Percentiles rank a stretch among this genome's conserved stretches.
Conservation (phyloP, 2,329 filamentous ascomycete genomes). For the Aspergillus aculeatinus region DNA sequence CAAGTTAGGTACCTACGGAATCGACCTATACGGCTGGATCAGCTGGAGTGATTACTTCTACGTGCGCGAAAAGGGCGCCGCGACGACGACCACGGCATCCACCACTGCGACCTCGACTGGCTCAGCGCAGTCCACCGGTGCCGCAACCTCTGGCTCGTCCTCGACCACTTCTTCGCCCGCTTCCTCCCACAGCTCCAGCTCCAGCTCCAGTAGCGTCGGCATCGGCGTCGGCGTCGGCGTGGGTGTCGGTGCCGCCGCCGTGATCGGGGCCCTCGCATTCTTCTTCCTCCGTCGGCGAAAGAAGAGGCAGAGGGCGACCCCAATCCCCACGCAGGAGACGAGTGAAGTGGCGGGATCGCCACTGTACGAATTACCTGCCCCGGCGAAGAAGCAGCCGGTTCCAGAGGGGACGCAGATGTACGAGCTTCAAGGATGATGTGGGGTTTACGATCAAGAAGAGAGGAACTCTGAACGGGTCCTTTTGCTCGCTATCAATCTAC, state of each 20-base stretch:
- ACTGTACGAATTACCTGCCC: neutral
- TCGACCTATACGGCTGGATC: constrained; percentile 2
- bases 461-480: too few relatives aligned
- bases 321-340: neutral
- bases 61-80: neutral
- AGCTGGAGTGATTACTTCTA: constrained; percentile 6
- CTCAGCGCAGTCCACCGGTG: neutral
- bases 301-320: neutral
- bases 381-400: neutral
- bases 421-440: neutral
- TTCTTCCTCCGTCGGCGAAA: constrained; percentile 2
- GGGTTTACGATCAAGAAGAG: too few relatives aligned
- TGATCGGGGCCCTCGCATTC: neutral
- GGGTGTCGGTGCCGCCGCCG: neutral
- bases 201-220: neutral
- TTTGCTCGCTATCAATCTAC: too few relatives aligned
- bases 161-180: neutral
- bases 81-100: neutral
- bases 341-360: neutral
- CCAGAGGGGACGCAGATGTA: neutral
- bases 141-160: neutral
- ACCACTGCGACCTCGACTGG: neutral
- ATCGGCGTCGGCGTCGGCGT: constrained; percentile 6
- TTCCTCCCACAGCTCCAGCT: neutral
- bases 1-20: constrained; percentile 2